These are phyloP conservation scores for Nectriaceae sp. DNA, from an alignment of 2,329 filamentous ascomycete species.

Conservation along the genomic window DNA sequence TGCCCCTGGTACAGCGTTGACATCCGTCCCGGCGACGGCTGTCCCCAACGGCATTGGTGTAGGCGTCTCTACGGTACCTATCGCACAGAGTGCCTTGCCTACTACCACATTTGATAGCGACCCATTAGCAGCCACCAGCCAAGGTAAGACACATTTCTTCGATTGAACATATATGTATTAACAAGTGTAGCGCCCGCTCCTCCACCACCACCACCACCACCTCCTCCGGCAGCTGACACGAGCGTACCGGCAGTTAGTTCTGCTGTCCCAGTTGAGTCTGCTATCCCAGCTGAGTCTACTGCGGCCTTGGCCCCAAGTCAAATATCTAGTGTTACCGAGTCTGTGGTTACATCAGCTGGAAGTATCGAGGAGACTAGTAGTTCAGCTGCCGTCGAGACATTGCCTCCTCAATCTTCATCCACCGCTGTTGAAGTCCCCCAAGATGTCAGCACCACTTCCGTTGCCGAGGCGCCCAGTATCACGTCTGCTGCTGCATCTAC, in stretches of 20 bases:
- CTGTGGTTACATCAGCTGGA: neutral
- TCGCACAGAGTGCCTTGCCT: constrained; percentile 26
- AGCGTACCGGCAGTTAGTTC: neutral
- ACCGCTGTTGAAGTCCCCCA: neutral
- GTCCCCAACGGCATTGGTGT: constrained; percentile 26
- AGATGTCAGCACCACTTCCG: neutral
- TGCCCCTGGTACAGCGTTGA: neutral
- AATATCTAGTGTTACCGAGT: neutral
- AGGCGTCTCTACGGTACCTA: constrained; percentile 34
- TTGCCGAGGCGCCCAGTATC: no score
- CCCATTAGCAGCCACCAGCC: constrained; percentile 11
- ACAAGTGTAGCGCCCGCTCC: neutral
- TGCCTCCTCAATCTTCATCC: neutral
- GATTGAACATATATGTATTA: neutral
- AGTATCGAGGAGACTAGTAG: neutral
- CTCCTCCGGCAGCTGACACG: neutral
- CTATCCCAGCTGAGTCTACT: constrained; percentile 7
- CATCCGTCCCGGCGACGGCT: constrained; percentile 1
- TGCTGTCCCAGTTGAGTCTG: constrained; percentile 2
- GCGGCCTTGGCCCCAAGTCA: neutral
- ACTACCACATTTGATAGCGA: constrained; percentile 29
- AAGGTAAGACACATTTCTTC: neutral
- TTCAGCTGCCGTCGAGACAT: neutral
- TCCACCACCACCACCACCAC: neutral
- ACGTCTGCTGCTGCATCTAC: no score